Conservation (phyloP, 169 alveolate genomes). For the Sarcocystis neurona region DNA sequence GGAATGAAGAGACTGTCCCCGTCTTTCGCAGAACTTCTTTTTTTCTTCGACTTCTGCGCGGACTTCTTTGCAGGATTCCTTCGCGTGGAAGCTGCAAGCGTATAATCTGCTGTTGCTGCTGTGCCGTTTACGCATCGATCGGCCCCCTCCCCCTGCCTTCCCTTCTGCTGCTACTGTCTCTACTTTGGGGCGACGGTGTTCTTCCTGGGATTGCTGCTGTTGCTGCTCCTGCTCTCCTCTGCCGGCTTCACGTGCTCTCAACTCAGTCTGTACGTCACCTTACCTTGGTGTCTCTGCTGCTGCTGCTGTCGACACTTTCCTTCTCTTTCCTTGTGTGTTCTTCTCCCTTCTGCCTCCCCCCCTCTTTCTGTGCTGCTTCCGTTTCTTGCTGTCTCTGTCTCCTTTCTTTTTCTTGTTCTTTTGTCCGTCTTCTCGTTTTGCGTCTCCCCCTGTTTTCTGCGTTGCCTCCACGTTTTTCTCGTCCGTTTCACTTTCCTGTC, state of each 20-base stretch:
- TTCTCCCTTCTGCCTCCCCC: neutral
- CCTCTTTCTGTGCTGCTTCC: neutral
- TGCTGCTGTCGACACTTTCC: neutral
- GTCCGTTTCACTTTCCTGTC: neutral
- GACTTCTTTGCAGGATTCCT: too few relatives aligned
- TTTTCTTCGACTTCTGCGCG: too few relatives aligned
- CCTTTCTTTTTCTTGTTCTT: slow-evolving; percentile 45
- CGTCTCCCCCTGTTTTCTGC: slow-evolving; percentile 76
- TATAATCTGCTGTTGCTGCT: too few relatives aligned
- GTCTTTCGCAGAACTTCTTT: too few relatives aligned
- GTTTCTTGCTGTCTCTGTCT: neutral
- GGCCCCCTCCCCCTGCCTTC: neutral
- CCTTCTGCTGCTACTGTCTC: neutral
- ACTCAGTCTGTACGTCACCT: neutral
- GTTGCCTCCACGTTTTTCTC: neutral
- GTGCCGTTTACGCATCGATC: too few relatives aligned
- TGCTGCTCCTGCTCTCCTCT: neutral
- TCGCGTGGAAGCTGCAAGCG: too few relatives aligned
- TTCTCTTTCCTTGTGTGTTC: neutral
- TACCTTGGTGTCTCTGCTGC: neutral
- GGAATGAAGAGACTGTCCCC: too few relatives aligned
- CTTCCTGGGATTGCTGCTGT: neutral
- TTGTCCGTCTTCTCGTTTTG: slow-evolving; percentile 88
- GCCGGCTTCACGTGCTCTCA: neutral
- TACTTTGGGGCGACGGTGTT: neutral